A percentile compares a stretch with the other conserved stretches of the same genome.
Evolutionary conservation across 352 stramenopile genomes (phyloP).

Genomic region (Phytophthora rubi): DNA sequence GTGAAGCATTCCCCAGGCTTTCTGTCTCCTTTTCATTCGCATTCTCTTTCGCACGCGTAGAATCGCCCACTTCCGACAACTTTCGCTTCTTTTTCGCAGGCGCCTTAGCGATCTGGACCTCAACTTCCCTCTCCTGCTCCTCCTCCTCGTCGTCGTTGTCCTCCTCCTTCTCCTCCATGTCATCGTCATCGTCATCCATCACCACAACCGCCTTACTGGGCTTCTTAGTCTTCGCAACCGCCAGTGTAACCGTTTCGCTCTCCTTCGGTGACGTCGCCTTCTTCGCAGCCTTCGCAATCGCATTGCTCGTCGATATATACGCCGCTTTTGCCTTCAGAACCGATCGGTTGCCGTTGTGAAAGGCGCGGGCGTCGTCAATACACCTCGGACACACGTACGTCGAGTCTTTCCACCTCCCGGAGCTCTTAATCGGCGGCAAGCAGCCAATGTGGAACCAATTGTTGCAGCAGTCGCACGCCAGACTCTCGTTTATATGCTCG

Average conservation of each 20-base stretch:
- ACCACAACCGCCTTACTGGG: constrained; percentile 39
- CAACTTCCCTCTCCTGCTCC: constrained; percentile 24
- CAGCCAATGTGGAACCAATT: constrained; percentile 90
- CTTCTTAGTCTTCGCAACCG: constrained; percentile 38
- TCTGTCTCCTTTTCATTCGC: constrained; percentile 12
- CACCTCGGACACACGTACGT: constrained; percentile 86
- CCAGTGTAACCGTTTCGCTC: constrained; percentile 22
- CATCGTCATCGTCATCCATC: constrained; percentile 40
- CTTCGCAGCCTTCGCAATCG: constrained; percentile 36
- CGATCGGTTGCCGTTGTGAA: constrained; percentile 69
- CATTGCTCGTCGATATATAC: constrained; percentile 40
- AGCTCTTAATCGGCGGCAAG: constrained; percentile 85
- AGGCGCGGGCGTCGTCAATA: constrained; percentile 76
- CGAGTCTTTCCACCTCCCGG: constrained; percentile 83
- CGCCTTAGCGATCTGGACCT: constrained; percentile 5
- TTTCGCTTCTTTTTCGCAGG: constrained; percentile 53
- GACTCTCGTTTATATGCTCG: constrained; percentile 88
- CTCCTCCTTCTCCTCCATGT: constrained; percentile 39
- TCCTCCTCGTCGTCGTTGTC: constrained; percentile 9
- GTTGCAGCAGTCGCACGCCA: constrained; percentile 91
- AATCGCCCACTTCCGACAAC: constrained; percentile 36
- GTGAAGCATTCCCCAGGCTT: background rate
- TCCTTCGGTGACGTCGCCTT: constrained; percentile 33
- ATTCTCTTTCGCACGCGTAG: constrained; percentile 16
- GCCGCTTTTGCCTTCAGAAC: constrained; percentile 55